A percentile compares a stretch with the other conserved stretches of the same genome.
phyloP scores from a whole-genome alignment of 371 early-diverging fungal species.

The Paraphysoderma sedebokerense region DNA sequence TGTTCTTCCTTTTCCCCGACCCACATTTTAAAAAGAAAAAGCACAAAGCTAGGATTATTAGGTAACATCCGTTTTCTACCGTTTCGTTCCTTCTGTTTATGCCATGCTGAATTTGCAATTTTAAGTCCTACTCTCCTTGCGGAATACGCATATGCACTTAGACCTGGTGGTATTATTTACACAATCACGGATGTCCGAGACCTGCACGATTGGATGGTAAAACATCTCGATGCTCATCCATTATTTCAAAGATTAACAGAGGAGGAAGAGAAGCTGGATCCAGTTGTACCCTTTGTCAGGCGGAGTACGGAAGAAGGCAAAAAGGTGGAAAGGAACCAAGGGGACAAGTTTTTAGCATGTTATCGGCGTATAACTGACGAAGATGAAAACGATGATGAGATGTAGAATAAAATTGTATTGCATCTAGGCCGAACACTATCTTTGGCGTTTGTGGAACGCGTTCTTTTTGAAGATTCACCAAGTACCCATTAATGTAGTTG shows the following conservation, averaged over 20 bases:
- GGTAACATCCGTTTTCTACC: slow-evolving; percentile 29
- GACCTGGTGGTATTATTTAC: slow-evolving; percentile 79
- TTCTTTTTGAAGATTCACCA: too few species aligned
- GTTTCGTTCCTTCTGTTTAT: too few species aligned
- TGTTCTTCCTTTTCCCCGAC: slow-evolving; percentile 98
- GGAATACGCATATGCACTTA: slow-evolving; percentile 88
- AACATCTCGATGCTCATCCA: slow-evolving; percentile 83
- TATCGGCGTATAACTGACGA: slow-evolving; percentile 78
- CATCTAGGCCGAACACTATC: too few species aligned
- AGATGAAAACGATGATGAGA: too few species aligned
- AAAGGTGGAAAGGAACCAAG: slow-evolving; percentile 88
- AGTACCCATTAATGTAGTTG: too few species aligned
- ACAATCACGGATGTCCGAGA: slow-evolving; percentile 93
- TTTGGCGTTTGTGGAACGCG: too few species aligned
- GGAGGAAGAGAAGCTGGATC: slow-evolving; percentile 69
- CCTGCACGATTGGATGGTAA: slow-evolving; percentile 89
- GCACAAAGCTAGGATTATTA: slow-evolving; percentile 97
- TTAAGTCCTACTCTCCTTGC: slow-evolving; percentile 52
- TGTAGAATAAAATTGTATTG: too few species aligned
- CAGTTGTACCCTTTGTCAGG: slow-evolving; percentile 63
- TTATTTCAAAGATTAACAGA: slow-evolving; percentile 75
- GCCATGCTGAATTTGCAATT: too few species aligned
- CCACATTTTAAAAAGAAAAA: slow-evolving; percentile 99
- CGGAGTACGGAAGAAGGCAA: slow-evolving; percentile 92
- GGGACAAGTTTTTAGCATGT: slow-evolving; percentile 82